Conservation (phyloP, 2,329 filamentous ascomycete genomes). For the Thielaviopsis euricoi region DNA sequence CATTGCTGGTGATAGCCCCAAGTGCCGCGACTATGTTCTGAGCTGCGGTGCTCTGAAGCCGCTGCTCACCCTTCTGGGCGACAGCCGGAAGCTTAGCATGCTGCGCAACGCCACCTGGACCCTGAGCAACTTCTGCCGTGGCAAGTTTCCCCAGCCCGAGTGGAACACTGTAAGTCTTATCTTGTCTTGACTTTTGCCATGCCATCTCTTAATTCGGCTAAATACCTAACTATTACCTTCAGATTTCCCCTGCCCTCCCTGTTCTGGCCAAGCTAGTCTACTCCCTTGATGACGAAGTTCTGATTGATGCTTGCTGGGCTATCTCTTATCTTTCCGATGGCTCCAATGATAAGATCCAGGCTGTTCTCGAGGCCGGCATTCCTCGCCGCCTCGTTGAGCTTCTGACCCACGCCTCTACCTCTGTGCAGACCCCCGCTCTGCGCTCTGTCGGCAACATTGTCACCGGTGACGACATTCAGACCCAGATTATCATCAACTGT, state of each 20-base stretch:
- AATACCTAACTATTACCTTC: slow-evolving; percentile 14
- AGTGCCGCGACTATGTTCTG: slow-evolving; percentile 93
- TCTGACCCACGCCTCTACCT: slow-evolving; percentile 94
- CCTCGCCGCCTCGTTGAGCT: slow-evolving; percentile 91
- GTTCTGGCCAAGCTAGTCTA: slow-evolving; percentile 96
- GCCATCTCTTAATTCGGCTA: background rate
- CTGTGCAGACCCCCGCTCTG: slow-evolving; percentile 91
- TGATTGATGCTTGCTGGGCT: slow-evolving; percentile 98
- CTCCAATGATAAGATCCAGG: slow-evolving; percentile 98
- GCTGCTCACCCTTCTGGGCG: slow-evolving; percentile 73
- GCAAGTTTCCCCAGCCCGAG: slow-evolving; percentile 96
- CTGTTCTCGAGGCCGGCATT: slow-evolving; percentile 95
- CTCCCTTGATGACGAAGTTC: slow-evolving; percentile 91
- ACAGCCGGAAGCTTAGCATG: slow-evolving; percentile 99
- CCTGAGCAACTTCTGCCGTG: slow-evolving; percentile 97
- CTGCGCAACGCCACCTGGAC: slow-evolving; percentile 98
- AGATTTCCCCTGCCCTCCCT: slow-evolving; percentile 90
- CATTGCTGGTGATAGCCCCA: slow-evolving; percentile 95
- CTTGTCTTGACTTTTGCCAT: background rate
- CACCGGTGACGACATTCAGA: slow-evolving; percentile 95
- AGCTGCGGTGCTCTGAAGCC: slow-evolving; percentile 82
- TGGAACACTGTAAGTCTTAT: slow-evolving; percentile 68
- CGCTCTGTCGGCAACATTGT: slow-evolving; percentile 98
- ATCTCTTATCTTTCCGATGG: slow-evolving; percentile 98
- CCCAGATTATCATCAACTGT: slow-evolving; percentile 98